Evolutionary conservation across 768 basidiomycete genomes (phyloP).

Genomic region (Auricularia sp.): DNA sequence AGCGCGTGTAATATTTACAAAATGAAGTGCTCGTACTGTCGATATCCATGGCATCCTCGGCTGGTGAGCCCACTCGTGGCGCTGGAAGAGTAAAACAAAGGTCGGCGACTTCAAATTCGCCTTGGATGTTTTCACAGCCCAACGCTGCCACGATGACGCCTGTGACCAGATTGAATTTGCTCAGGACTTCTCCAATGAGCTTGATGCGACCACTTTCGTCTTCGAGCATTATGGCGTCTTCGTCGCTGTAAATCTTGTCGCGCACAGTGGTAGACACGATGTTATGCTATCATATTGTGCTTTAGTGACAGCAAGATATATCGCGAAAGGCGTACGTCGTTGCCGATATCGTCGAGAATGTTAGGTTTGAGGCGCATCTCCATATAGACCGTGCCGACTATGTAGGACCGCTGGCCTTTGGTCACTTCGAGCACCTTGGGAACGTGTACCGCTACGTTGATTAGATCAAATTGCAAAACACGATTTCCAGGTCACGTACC

Average conservation of each 20-base stretch:
- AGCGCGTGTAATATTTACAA: not conserved
- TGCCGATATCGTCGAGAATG: slow-evolving; percentile 88
- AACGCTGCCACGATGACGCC: slow-evolving; percentile 86
- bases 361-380: slow-evolving; percentile 99
- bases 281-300: slow-evolving; percentile 52
- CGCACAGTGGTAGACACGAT: slow-evolving; percentile 74
- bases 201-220: slow-evolving; percentile 91
- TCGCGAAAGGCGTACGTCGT: slow-evolving; percentile 57
- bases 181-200: slow-evolving; percentile 68
- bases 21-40: slow-evolving; percentile 41
- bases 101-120: slow-evolving; percentile 92
- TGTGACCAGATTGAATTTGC: slow-evolving; percentile 62
- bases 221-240: slow-evolving; percentile 83
- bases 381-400: slow-evolving; percentile 94
- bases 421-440: slow-evolving; percentile 78
- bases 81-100: slow-evolving; percentile 79
- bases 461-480: not conserved
- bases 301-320: slow-evolving; percentile 5
- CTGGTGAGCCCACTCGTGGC: slow-evolving; percentile 33
- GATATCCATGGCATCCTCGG: slow-evolving; percentile 49
- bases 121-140: slow-evolving; percentile 79
- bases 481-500: slow-evolving; percentile 19
- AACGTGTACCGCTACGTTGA: slow-evolving; percentile 41
- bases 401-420: slow-evolving; percentile 77
- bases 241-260: slow-evolving; percentile 62